These are phyloP conservation scores for Cephalotrichum gorgonifer DNA, from an alignment of 2,329 filamentous ascomycete genomes.

Conservation along the genomic window DNA sequence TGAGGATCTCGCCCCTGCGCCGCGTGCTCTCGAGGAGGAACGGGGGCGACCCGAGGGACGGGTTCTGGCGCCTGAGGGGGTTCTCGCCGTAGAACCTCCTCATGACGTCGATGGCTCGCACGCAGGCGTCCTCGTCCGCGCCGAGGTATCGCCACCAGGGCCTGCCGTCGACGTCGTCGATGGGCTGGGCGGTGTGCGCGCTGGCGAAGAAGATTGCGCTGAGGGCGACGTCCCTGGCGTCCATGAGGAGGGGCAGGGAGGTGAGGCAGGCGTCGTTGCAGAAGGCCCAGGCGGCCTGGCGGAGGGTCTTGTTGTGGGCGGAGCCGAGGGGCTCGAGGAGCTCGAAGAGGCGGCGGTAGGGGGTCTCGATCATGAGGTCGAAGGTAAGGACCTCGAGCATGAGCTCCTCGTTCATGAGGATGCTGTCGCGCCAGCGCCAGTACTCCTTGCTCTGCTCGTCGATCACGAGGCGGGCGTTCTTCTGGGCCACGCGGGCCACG, in stretches of 20 bases:
- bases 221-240: slow-evolving; percentile 71
- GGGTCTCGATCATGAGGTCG: slow-evolving; percentile 81
- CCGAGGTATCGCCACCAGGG: slow-evolving; percentile 82
- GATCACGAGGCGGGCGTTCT: slow-evolving; percentile 79
- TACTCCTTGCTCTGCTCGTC: slow-evolving; percentile 98
- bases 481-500: slow-evolving; percentile 88
- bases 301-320: slow-evolving; percentile 68
- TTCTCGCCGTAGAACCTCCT: slow-evolving; percentile 57
- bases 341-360: slow-evolving; percentile 75
- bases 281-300: slow-evolving; percentile 87
- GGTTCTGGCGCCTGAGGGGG: slow-evolving; percentile 47
- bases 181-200: slow-evolving; percentile 59
- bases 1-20: slow-evolving; percentile 14
- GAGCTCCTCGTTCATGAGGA: slow-evolving; percentile 83
- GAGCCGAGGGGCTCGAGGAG: slow-evolving; percentile 64
- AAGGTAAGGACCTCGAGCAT: slow-evolving; percentile 90
- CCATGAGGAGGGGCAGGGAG: slow-evolving; percentile 70
- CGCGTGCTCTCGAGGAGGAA: slow-evolving; percentile 48
- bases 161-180: slow-evolving; percentile 65
- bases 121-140: slow-evolving; percentile 60
- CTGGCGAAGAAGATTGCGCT: slow-evolving; percentile 81
- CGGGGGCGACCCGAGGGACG: slow-evolving; percentile 40
- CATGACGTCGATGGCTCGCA: slow-evolving; percentile 66
- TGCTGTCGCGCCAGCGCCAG: slow-evolving; percentile 94
- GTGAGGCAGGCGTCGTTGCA: slow-evolving; percentile 86